Conservation (phyloP, 257 asterid species). For the Solanum phureja region DNA sequence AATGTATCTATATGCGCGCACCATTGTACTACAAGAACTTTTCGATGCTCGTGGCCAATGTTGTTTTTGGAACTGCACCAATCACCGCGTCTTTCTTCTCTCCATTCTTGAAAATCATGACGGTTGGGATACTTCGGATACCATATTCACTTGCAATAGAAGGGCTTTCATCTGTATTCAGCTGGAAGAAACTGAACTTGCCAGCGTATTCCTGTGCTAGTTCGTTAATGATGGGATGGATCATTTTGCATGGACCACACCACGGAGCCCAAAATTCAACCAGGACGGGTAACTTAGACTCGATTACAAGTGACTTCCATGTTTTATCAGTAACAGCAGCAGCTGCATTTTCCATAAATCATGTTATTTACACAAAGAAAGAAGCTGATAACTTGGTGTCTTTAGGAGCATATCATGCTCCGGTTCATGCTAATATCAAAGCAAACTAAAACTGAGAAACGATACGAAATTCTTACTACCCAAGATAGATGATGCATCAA, state of each 20-base stretch:
- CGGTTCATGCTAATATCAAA: neutral
- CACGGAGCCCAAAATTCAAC: conserved; percentile 99
- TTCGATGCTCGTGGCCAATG: conserved; percentile 58
- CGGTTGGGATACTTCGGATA: conserved; percentile 93
- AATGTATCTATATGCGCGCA: neutral
- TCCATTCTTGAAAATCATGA: conserved; percentile 67
- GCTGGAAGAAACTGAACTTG: conserved; percentile 81
- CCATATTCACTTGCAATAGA: conserved; percentile 72
- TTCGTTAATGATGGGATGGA: conserved; percentile 71
- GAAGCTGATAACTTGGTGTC: neutral
- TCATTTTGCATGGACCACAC: conserved; percentile 98
- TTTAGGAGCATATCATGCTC: neutral
- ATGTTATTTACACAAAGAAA: neutral
- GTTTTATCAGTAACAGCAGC: conserved; percentile 39
- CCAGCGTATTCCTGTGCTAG: conserved; percentile 63
- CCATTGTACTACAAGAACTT: conserved; percentile 58
- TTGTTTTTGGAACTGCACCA: conserved; percentile 87
- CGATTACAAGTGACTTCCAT: conserved; percentile 61
- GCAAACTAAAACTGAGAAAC: neutral
- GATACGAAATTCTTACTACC: neutral
- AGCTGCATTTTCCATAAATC: conserved; percentile 35
- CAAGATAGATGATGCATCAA: neutral
- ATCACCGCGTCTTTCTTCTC: conserved; percentile 86
- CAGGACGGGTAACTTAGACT: conserved; percentile 49
- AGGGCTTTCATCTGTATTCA: conserved; percentile 80